Conservation (phyloP, 352 stramenopile genomes). For the Halophytophthora batemanensis region DNA sequence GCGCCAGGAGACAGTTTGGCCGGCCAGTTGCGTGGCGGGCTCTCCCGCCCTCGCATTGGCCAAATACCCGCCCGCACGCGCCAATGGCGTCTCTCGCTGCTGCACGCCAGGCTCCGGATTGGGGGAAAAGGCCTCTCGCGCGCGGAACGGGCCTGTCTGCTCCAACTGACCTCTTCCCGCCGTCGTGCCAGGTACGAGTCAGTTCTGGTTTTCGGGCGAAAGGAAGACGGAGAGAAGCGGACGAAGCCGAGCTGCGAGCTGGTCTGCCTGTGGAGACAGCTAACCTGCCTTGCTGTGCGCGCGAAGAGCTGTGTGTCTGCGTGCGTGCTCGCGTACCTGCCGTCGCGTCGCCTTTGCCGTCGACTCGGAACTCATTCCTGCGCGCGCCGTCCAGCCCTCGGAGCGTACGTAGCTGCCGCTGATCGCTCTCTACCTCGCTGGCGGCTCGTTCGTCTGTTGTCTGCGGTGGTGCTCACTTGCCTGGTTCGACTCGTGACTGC, state of each 20-base stretch:
- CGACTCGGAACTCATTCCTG: too few relatives aligned
- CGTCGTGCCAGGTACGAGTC: slow-evolving; percentile 24
- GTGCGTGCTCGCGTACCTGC: too few relatives aligned
- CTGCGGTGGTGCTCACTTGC: background rate
- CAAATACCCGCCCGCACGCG: background rate
- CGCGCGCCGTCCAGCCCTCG: too few relatives aligned
- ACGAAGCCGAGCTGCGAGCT: slow-evolving; percentile 3
- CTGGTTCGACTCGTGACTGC: background rate
- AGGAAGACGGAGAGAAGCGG: slow-evolving; percentile 13
- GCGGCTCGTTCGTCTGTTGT: background rate
- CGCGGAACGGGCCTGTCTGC: slow-evolving; percentile 3
- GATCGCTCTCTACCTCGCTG: background rate
- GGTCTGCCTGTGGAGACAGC: background rate
- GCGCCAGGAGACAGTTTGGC: too few relatives aligned
- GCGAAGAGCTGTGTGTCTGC: too few relatives aligned
- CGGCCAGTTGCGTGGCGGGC: background rate
- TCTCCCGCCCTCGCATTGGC: background rate
- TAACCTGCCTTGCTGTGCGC: too few relatives aligned
- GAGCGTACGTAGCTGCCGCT: background rate
- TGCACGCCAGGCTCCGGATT: slow-evolving; percentile 2
- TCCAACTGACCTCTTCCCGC: slow-evolving; percentile 10
- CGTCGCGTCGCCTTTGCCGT: too few relatives aligned
- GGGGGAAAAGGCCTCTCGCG: slow-evolving; percentile 1
- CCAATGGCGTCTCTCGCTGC: background rate
- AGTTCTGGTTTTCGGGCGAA: slow-evolving; percentile 63